Percentiles rank a stretch among this genome's conserved stretches.
phyloP scores from a whole-genome alignment of 805 yeast species.

The Spathaspora boniae region DNA sequence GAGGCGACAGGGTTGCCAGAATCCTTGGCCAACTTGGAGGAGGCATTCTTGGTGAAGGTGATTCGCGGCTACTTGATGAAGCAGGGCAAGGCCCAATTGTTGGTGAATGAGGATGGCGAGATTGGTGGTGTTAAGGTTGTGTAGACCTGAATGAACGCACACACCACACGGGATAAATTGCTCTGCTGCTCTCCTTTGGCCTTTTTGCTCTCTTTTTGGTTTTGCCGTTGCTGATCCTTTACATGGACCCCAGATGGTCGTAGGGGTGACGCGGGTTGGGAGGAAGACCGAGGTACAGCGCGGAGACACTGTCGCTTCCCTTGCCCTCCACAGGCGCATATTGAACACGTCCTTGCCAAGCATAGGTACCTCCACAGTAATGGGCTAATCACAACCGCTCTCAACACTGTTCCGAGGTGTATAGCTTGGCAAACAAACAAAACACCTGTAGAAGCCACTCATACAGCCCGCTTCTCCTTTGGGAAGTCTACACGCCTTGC shows the following conservation, averaged over 20 bases:
- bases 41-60: slow-evolving; percentile 49
- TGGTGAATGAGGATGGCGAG: slow-evolving; percentile 54
- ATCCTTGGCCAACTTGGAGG: slow-evolving; percentile 63
- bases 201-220: background rate
- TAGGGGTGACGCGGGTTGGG: too few species aligned
- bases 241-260: too few species aligned
- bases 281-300: too few species aligned
- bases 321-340: too few species aligned
- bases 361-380: slow-evolving; percentile 8
- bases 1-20: slow-evolving; percentile 43
- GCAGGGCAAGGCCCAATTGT: slow-evolving; percentile 67
- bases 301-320: too few species aligned
- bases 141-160: slow-evolving; percentile 15
- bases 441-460: background rate
- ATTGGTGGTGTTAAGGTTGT: slow-evolving; percentile 78
- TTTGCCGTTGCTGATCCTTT: too few species aligned
- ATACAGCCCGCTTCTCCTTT: slow-evolving; percentile 10
- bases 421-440: slow-evolving; percentile 19
- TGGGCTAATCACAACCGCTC: background rate
- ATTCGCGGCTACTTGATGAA: slow-evolving; percentile 54
- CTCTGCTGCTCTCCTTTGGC: background rate
- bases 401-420: slow-evolving; percentile 18
- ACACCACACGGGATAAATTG: too few species aligned
- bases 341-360: too few species aligned
- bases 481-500: slow-evolving; percentile 16